Evolutionary conservation across 2,329 filamentous ascomycete genomes (phyloP).

Genomic region (Myriosclerotinia duriaeana): DNA sequence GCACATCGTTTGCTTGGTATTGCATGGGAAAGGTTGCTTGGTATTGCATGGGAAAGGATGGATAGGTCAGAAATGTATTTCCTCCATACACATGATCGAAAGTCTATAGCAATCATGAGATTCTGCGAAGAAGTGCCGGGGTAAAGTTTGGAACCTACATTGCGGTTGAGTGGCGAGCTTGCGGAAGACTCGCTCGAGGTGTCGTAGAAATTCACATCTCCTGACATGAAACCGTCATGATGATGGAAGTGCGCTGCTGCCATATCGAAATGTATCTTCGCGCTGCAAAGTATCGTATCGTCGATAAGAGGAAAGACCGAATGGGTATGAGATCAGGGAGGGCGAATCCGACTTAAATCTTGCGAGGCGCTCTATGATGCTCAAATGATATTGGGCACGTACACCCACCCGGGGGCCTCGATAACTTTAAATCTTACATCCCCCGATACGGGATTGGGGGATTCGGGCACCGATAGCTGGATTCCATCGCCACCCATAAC

Average conservation of each 20-base stretch:
- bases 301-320: background rate
- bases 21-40: no score
- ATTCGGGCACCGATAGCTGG: constrained; percentile 24
- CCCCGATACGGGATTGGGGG: background rate
- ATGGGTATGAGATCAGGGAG: background rate
- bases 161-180: constrained; percentile 38
- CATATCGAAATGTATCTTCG: constrained; percentile 30
- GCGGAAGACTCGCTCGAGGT: constrained; percentile 40
- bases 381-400: constrained; percentile 7
- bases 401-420: constrained; percentile 1
- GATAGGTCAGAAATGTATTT: constrained; percentile 36
- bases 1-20: constrained; percentile 30
- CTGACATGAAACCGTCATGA: constrained; percentile 28
- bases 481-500: constrained; percentile 2
- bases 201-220: constrained; percentile 38
- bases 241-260: constrained; percentile 31
- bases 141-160: constrained; percentile 31
- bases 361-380: constrained; percentile 4
- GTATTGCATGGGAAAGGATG: constrained; percentile 38
- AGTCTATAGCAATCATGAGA: constrained; percentile 25
- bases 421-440: constrained; percentile 23
- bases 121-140: background rate
- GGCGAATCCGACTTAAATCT: background rate
- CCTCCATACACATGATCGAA: constrained; percentile 28
- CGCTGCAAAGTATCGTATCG: background rate